Evolutionary conservation across 306 rosid species (phyloP).

Genomic region (Canavalia ensiformis): DNA sequence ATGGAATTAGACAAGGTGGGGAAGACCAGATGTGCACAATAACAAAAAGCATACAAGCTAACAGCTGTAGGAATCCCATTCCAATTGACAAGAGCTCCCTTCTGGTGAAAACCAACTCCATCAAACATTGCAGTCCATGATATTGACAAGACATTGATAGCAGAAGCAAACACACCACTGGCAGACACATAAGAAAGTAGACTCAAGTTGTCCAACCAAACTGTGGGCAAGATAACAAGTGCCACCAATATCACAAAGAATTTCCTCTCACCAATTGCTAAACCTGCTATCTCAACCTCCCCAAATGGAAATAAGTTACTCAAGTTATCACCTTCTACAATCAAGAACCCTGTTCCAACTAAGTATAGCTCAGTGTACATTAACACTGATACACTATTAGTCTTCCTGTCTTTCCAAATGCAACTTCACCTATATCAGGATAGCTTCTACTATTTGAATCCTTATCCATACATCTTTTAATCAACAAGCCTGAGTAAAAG

Average conservation of each 20-base stretch:
- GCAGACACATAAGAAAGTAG: slow-evolving; percentile 83
- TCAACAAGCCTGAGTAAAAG: slow-evolving; percentile 71
- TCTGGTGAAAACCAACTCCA: slow-evolving; percentile 66
- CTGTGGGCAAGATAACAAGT: slow-evolving; percentile 71
- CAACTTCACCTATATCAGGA: slow-evolving; percentile 79
- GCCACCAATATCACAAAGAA: slow-evolving; percentile 66
- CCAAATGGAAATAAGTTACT: slow-evolving; percentile 58
- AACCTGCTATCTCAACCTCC: slow-evolving; percentile 55
- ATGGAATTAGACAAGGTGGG: slow-evolving; percentile 71
- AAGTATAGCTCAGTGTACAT: slow-evolving; percentile 81
- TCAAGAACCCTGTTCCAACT: slow-evolving; percentile 79
- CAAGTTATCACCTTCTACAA: slow-evolving; percentile 86
- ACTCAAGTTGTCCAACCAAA: slow-evolving; percentile 82
- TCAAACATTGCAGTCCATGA: slow-evolving; percentile 70
- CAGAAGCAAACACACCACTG: slow-evolving; percentile 86
- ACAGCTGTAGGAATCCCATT: slow-evolving; percentile 73
- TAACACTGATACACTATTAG: slow-evolving; percentile 59
- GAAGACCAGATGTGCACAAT: slow-evolving; percentile 10
- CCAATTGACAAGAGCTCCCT: slow-evolving; percentile 64
- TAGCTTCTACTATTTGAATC: slow-evolving; percentile 66
- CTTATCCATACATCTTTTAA: slow-evolving; percentile 79
- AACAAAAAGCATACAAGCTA: slow-evolving; percentile 54
- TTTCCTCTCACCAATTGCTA: slow-evolving; percentile 56
- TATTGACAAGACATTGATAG: slow-evolving; percentile 64
- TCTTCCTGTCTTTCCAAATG: slow-evolving; percentile 77